A percentile compares a stretch with the other conserved stretches of the same genome.
Conservation (phyloP, 1,284 basidiomycete genomes). For the Wolfiporia cocos region DNA sequence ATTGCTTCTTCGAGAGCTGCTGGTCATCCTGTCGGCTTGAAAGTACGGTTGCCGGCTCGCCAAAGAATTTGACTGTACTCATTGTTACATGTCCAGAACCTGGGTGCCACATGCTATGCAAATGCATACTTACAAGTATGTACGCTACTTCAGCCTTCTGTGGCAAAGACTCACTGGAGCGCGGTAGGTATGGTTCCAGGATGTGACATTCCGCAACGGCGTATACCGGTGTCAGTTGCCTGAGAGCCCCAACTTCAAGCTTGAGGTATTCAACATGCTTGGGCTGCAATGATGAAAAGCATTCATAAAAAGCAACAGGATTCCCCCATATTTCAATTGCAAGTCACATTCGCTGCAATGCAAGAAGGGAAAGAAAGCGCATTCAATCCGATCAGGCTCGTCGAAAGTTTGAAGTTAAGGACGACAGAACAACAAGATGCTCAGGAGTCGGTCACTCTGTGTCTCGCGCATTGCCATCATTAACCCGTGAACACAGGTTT, state of each 20-base stretch:
- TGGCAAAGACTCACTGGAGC: no score
- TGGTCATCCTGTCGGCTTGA: conserved; percentile 72
- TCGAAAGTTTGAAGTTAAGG: conserved; percentile 75
- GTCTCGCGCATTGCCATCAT: no score
- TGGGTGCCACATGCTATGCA: conserved; percentile 91
- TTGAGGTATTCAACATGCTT: no score
- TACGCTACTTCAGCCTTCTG: no score
- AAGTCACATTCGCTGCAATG: conserved; percentile 77
- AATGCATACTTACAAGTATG: conserved; percentile 85
- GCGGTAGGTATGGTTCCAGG: conserved; percentile 55
- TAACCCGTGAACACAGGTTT: no score
- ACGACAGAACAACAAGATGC: conserved; percentile 90
- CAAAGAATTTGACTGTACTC: conserved; percentile 1
- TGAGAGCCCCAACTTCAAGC: conserved; percentile 41
- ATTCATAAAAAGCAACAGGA: no score
- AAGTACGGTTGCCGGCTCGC: conserved; percentile 40
- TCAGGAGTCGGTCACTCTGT: conserved; percentile 63
- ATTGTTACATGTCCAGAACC: conserved; percentile 51
- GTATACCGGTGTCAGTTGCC: conserved; percentile 48
- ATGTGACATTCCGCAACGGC: conserved; percentile 52
- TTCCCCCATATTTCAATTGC: conserved; percentile 69
- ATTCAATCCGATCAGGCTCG: conserved; percentile 78
- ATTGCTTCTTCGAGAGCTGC: conserved; percentile 39
- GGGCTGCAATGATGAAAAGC: no score
- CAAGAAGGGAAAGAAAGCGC: conserved; percentile 64